Evolutionary conservation across 1,139 yeast species (phyloP).

Genomic region (Zygosaccharomyces pseudobailii): DNA sequence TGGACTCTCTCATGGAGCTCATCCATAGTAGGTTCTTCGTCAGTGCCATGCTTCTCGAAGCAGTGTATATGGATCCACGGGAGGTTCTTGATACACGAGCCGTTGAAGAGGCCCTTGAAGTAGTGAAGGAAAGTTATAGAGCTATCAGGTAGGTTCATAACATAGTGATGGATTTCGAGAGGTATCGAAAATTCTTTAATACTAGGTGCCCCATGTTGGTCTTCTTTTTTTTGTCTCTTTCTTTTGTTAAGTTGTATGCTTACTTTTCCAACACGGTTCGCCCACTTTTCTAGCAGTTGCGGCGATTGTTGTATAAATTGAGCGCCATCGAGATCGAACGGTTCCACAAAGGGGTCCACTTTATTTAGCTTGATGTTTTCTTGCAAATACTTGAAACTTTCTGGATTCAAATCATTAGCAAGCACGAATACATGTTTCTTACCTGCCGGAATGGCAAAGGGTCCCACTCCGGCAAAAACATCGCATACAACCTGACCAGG

Average conservation of each 20-base stretch:
- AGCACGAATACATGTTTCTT: conserved; percentile 72
- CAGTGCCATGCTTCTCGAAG: conserved; percentile 77
- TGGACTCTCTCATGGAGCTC: conserved; percentile 63
- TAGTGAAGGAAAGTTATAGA: conserved; percentile 82
- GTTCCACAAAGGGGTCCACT: conserved; percentile 52
- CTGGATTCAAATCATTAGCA: conserved; percentile 93
- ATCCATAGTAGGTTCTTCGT: conserved; percentile 63
- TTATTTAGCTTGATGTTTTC: conserved; percentile 65
- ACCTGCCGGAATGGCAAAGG: conserved; percentile 95
- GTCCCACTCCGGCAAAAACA: conserved; percentile 98
- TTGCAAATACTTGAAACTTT: conserved; percentile 64
- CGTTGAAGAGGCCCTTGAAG: conserved; percentile 56
- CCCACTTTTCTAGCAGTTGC: conserved; percentile 38
- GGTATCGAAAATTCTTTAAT: conserved; percentile 49
- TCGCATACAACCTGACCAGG: conserved; percentile 78
- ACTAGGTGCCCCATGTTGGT: conserved; percentile 28
- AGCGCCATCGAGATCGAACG: conserved; percentile 78
- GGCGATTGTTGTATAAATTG: conserved; percentile 67
- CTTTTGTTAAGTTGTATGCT: conserved; percentile 29
- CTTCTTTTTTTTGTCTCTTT: conserved; percentile 21
- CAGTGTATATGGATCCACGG: conserved; percentile 88
- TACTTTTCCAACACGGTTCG: conserved; percentile 29
- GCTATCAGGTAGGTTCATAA: conserved; percentile 93
- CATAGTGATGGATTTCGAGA: conserved; percentile 60
- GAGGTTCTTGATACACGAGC: conserved; percentile 47